Conservation (phyloP, 2,329 filamentous ascomycete genomes). For the Thyridium curvatum region DNA sequence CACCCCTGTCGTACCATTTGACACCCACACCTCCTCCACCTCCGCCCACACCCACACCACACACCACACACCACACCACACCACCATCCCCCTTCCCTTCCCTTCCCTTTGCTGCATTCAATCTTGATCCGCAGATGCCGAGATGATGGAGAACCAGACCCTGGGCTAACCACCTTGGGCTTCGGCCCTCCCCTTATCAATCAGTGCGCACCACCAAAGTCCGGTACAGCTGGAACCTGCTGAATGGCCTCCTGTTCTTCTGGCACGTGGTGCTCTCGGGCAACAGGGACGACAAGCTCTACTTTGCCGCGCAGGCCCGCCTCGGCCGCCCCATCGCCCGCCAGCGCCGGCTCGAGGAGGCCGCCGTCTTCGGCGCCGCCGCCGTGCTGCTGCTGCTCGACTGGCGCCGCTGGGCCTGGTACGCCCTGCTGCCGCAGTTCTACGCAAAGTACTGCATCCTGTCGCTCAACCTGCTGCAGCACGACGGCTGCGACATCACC, state of each 20-base stretch:
- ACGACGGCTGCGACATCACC: constrained; percentile 5
- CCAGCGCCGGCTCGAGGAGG: constrained; percentile 5
- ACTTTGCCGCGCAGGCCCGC: constrained; percentile 7
- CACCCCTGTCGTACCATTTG: too few species aligned
- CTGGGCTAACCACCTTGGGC: too few species aligned
- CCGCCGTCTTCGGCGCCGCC: constrained; percentile 4
- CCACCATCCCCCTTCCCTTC: too few species aligned
- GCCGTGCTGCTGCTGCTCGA: constrained; percentile 6
- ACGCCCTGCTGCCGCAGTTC: constrained; percentile 7
- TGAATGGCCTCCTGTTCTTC: constrained; percentile 8
- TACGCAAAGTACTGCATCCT: constrained; percentile 8
- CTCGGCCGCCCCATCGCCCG: constrained; percentile 6
- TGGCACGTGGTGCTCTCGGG: constrained; percentile 7
- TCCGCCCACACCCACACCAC: too few species aligned
- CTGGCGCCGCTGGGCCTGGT: constrained; percentile 9
- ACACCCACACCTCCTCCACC: too few species aligned
- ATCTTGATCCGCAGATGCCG: too few species aligned
- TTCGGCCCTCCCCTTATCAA: too few species aligned
- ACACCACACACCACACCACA: too few species aligned
- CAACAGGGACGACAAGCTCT: constrained; percentile 6
- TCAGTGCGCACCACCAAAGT: constrained; percentile 9
- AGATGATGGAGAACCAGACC: too few species aligned
- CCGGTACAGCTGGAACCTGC: constrained; percentile 5
- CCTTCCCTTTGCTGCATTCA: too few species aligned
- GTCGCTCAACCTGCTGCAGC: constrained; percentile 5